These are phyloP conservation scores for Monilinia polystroma DNA, from an alignment of 2,329 filamentous ascomycete species.

Conservation along the genomic window DNA sequence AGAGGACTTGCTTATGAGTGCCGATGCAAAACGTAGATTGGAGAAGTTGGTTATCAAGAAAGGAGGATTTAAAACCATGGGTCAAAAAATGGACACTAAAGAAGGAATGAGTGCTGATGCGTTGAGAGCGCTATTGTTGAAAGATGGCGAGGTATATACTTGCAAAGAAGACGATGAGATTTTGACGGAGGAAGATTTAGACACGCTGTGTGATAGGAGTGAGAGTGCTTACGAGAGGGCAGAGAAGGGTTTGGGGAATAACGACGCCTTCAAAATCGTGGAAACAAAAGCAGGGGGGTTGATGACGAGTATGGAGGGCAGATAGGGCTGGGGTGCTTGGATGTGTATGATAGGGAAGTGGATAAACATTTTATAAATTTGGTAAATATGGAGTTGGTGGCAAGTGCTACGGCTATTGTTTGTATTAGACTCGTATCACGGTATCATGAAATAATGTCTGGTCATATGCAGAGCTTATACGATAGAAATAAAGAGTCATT, in stretches of 20 bases:
- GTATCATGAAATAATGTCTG: conserved; percentile 6
- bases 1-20: conserved; percentile 79
- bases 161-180: conserved; percentile 62
- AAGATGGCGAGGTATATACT: conserved; percentile 68
- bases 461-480: not conserved
- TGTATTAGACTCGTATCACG: conserved; percentile 4
- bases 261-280: conserved; percentile 71
- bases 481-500: not conserved
- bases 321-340: conserved; percentile 6
- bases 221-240: conserved; percentile 66
- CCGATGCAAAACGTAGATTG: conserved; percentile 85
- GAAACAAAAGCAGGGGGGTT: conserved; percentile 63
- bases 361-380: not conserved
- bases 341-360: not conserved
- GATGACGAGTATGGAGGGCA: conserved; percentile 33
- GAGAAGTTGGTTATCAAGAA: conserved; percentile 97
- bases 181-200: conserved; percentile 72
- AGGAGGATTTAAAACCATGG: conserved; percentile 73
- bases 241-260: conserved; percentile 73
- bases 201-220: conserved; percentile 71
- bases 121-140: conserved; percentile 61
- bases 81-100: conserved; percentile 56
- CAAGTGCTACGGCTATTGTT: conserved; percentile 9
- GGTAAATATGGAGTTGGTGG: not conserved
- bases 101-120: conserved; percentile 57